Base-by-base conservation (phyloP, 2,329 filamentous ascomycete species). In the Emergomyces orientalis region DNA sequence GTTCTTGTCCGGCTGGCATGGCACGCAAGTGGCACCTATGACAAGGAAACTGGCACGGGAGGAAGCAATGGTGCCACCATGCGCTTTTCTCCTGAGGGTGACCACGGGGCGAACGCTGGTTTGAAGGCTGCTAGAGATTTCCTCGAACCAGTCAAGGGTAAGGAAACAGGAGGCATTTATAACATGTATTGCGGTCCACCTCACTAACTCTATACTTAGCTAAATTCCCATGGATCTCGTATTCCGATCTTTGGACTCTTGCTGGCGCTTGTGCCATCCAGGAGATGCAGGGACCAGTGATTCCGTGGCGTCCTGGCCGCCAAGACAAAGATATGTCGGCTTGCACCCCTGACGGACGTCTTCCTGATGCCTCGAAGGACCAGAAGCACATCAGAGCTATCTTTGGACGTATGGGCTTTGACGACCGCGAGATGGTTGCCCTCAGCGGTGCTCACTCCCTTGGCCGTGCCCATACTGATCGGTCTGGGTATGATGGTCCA, bases 221-320 rank as follows among this genome's bases (percentile, higher is more conserved):
- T 69, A 86, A 92, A 78, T 92, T 90, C 84, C 92, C 93, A 60
- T 97, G 93, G 94, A 96, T 97, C 79, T 84, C 84, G 66, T 96
- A 97, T 84, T 95, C 91, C 17, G 93, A 99, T 75, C 88, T 99
- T 69, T 97, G 93, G 94, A 97, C 94, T 65, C 86, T 99, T 63
- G 88, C 79, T 61, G 94, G 91, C 73, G 86, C 94, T 67, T 85
- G 82, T 74, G 90, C 92, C 69, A 86, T 97, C 75, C 93, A 97
- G 80, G 93, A 99, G 80, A 93, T 97, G 88, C 86, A 92, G 75
- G 93, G 93, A 7, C 93, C 93, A 66, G 79, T 81, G 71, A 86
- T 99, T 70, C 90, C 91, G 65, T 99, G 86, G 88, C 85, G 93
- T 71, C 90, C 93, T 59, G 93, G 93, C 72, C 91, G 93, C 71